phyloP scores from a whole-genome alignment of 805 yeast species.

The Schwanniomyces polymorphus region DNA sequence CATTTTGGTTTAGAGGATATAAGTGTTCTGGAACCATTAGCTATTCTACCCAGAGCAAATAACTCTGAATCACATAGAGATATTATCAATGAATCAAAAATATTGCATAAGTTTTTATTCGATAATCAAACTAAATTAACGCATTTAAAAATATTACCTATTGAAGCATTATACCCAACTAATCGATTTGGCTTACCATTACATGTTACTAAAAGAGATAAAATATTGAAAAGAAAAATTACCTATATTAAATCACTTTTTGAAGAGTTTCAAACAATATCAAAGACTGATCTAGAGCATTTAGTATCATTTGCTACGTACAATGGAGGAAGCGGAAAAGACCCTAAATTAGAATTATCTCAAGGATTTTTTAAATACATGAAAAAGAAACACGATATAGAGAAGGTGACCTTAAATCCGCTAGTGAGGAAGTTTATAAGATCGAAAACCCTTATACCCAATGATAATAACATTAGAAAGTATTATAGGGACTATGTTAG shows the following conservation, averaged over 20 bases:
- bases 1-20: constrained; percentile 8
- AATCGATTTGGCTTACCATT: constrained; percentile 30
- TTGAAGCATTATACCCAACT: constrained; percentile 33
- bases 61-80: neutral
- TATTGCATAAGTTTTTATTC: constrained; percentile 20
- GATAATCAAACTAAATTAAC: constrained; percentile 17
- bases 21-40: neutral
- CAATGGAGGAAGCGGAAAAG: constrained; percentile 3
- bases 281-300: constrained; percentile 11
- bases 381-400: constrained; percentile 19
- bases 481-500: constrained; percentile 25
- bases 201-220: constrained; percentile 25
- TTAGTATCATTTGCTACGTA: constrained; percentile 16
- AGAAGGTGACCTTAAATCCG: constrained; percentile 13
- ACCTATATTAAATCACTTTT: constrained; percentile 21
- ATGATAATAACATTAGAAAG: constrained; percentile 27
- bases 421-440: constrained; percentile 16
- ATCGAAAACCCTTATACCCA: constrained; percentile 26
- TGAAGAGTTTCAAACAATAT: constrained; percentile 19
- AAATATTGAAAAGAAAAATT: constrained; percentile 22
- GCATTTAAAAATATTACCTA: constrained; percentile 23
- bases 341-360: constrained; percentile 11
- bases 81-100: constrained; percentile 11
- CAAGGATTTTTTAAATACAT: constrained; percentile 27
- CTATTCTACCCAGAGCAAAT: neutral